phyloP scores from a whole-genome alignment of 352 stramenopile species.

The Phytophthora chlamydospora region DNA sequence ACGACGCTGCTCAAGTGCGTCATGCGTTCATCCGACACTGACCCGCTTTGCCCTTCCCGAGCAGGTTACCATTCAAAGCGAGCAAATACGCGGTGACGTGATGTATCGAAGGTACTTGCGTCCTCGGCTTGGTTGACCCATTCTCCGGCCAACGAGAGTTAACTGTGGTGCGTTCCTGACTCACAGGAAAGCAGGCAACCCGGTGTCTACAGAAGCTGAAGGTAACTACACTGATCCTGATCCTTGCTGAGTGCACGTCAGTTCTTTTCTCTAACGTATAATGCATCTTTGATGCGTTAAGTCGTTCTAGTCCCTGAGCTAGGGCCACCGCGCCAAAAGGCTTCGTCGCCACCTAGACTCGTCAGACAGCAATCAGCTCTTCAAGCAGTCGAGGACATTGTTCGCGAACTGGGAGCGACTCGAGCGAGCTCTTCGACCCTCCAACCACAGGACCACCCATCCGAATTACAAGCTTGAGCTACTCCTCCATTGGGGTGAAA shows the following conservation, averaged over 20 bases:
- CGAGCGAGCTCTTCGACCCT: conserved; percentile 13
- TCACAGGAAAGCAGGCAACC: conserved; percentile 7
- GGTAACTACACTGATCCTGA: conserved; percentile 9
- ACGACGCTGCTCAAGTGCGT: neutral
- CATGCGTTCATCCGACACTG: neutral
- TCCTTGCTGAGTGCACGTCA: conserved; percentile 1
- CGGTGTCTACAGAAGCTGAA: conserved; percentile 5
- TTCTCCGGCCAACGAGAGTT: too few species aligned
- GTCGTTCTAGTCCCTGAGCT: conserved; percentile 13
- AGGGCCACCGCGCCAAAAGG: conserved; percentile 2
- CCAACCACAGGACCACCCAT: conserved; percentile 1
- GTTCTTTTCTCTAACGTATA: conserved; percentile 18
- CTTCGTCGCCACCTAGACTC: conserved; percentile 17
- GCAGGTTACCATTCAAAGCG: conserved; percentile 36
- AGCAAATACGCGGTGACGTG: conserved; percentile 43
- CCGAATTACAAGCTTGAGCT: conserved; percentile 14
- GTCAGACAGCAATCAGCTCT: conserved; percentile 27
- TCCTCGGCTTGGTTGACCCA: neutral
- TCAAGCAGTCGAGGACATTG: conserved; percentile 44
- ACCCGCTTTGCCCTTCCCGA: neutral
- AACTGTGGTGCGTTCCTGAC: too few species aligned
- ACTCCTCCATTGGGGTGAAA: conserved; percentile 54
- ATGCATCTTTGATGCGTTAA: neutral
- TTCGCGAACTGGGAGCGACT: conserved; percentile 40
- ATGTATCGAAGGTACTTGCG: conserved; percentile 36